Conservation (phyloP, 2,329 filamentous ascomycete genomes). For the Sporothrix dimorphospora region DNA sequence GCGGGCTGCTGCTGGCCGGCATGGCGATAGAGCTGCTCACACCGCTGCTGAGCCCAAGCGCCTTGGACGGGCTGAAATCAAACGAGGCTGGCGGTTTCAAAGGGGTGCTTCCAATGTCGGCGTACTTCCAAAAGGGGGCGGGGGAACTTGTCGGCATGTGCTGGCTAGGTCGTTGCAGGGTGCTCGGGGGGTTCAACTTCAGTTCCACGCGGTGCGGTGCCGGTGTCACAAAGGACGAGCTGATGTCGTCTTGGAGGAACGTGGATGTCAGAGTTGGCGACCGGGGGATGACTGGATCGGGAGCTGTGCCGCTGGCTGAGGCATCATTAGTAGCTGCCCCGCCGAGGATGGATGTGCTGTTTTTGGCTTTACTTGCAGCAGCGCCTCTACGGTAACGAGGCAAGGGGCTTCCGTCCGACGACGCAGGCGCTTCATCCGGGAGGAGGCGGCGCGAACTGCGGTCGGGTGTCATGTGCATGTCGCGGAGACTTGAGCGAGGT, state of each 20-base stretch:
- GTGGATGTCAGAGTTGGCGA: slow-evolving; percentile 66
- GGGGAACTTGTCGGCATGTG: slow-evolving; percentile 86
- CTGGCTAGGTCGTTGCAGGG: slow-evolving; percentile 77
- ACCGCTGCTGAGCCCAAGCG: slow-evolving; percentile 27
- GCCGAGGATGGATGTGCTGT: slow-evolving; percentile 25
- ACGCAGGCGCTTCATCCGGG: slow-evolving; percentile 40
- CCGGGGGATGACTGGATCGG: slow-evolving; percentile 51
- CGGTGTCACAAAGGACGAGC: slow-evolving; percentile 67
- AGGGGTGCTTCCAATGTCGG: slow-evolving; percentile 75
- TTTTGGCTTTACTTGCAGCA: slow-evolving; percentile 29
- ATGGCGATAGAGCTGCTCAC: slow-evolving; percentile 39
- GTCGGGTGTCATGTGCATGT: slow-evolving; percentile 62
- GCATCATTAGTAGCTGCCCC: slow-evolving; percentile 29
- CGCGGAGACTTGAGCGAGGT: slow-evolving; percentile 53
- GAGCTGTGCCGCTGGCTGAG: slow-evolving; percentile 25
- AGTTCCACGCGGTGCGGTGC: slow-evolving; percentile 74
- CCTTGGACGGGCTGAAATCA: slow-evolving; percentile 63
- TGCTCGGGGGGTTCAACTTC: slow-evolving; percentile 76
- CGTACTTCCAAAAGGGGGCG: slow-evolving; percentile 87
- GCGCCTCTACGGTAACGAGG: slow-evolving; percentile 58
- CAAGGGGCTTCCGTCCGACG: slow-evolving; percentile 63
- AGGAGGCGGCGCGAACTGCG: slow-evolving; percentile 50
- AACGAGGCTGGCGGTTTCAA: slow-evolving; percentile 53
- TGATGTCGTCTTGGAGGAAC: slow-evolving; percentile 65
- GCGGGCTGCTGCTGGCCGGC: slow-evolving; percentile 63